Evolutionary conservation across 805 yeast genomes (phyloP).

Genomic region (Candida endomychidarum): DNA sequence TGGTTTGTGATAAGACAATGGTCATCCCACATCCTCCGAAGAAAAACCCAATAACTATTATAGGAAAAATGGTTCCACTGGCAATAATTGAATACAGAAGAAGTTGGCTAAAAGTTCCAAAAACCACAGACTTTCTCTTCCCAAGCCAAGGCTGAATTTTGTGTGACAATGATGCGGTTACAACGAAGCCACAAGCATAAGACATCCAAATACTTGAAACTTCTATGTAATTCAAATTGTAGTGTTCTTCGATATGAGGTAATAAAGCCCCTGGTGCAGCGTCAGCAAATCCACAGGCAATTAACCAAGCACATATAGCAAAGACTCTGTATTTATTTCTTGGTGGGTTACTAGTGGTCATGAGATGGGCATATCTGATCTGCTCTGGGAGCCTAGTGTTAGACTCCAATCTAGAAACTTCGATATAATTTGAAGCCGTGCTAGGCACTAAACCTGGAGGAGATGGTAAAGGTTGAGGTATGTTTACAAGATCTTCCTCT

Average conservation of each 20-base stretch:
- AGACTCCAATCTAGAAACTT: slow-evolving; percentile 1
- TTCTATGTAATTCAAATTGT: slow-evolving; percentile 47
- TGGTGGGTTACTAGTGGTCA: slow-evolving; percentile 46
- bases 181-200: slow-evolving; percentile 53
- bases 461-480: slow-evolving; percentile 9
- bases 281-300: slow-evolving; percentile 48
- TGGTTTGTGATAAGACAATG: slow-evolving; percentile 47
- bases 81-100: slow-evolving; percentile 46
- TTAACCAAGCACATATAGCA: slow-evolving; percentile 41
- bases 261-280: slow-evolving; percentile 63
- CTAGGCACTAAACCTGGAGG: slow-evolving; percentile 8
- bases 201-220: slow-evolving; percentile 60
- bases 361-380: slow-evolving; percentile 11
- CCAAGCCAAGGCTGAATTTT: slow-evolving; percentile 43
- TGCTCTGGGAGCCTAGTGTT: slow-evolving; percentile 1
- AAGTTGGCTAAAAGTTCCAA: slow-evolving; percentile 36
- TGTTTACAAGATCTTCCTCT: slow-evolving; percentile 2
- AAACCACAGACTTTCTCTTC: slow-evolving; percentile 33
- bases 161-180: slow-evolving; percentile 49
- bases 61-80: slow-evolving; percentile 49
- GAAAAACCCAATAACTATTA: slow-evolving; percentile 50
- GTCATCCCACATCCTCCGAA: slow-evolving; percentile 60
- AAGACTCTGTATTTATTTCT: slow-evolving; percentile 42
- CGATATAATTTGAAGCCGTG: slow-evolving; percentile 1
- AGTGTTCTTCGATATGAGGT: slow-evolving; percentile 52